phyloP scores from a whole-genome alignment of 2,329 filamentous ascomycete genomes.

The Alternaria brassicae region DNA sequence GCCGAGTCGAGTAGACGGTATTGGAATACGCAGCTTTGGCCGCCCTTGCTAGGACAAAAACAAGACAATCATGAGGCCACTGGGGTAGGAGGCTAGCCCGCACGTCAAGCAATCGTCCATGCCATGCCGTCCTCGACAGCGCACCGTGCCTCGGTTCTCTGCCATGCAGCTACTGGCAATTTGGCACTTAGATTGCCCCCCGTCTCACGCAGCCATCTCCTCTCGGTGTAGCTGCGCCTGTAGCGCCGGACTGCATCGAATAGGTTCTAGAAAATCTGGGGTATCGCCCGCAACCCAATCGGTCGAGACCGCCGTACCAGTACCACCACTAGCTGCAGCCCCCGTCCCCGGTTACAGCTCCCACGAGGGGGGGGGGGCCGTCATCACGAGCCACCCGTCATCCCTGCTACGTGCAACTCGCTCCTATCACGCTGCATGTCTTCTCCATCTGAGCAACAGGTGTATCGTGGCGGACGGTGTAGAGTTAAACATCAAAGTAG shows the following conservation, averaged over 20 bases:
- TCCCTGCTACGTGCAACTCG: conserved; percentile 23
- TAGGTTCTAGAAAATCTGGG: conserved; percentile 42
- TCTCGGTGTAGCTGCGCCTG: conserved; percentile 18
- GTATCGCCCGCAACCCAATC: conserved; percentile 42
- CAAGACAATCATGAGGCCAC: conserved; percentile 27
- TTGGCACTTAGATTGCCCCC: conserved; percentile 34
- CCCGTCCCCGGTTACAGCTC: conserved; percentile 16
- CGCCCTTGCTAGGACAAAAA: conserved; percentile 17
- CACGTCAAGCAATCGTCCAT: conserved; percentile 3
- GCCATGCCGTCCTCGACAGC: neutral
- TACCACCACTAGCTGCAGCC: neutral
- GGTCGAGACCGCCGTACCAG: neutral
- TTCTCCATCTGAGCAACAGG: neutral
- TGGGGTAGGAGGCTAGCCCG: conserved; percentile 16
- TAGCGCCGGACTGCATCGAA: conserved; percentile 32
- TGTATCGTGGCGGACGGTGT: neutral
- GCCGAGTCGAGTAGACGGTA: conserved; percentile 5
- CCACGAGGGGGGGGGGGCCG: conserved; percentile 22
- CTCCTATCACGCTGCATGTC: conserved; percentile 8
- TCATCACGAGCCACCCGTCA: conserved; percentile 23
- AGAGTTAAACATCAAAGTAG: neutral
- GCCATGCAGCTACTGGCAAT: conserved; percentile 23
- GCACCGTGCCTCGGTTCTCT: conserved; percentile 27
- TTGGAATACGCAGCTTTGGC: neutral
- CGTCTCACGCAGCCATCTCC: conserved; percentile 25